Conservation (phyloP, 805 yeast genomes). For the Wickerhamiella hasegawae region DNA sequence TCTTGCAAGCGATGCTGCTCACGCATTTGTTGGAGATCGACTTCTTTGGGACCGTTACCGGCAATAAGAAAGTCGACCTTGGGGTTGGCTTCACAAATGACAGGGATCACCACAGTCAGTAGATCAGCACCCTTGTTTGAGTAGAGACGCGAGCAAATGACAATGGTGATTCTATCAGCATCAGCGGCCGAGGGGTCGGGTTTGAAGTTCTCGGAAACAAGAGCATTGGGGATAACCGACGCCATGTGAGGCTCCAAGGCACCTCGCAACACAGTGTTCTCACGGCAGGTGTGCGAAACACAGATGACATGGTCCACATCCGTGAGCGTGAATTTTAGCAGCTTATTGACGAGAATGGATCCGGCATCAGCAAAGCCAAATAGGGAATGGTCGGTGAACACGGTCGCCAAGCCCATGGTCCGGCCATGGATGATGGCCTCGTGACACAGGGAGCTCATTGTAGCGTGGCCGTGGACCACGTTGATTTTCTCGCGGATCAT, state of each 20-base stretch:
- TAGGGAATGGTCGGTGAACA: constrained; percentile 88
- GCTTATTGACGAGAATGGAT: constrained; percentile 72
- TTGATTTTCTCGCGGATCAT: constrained; percentile 73
- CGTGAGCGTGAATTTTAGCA: constrained; percentile 64
- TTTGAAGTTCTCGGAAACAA: constrained; percentile 64
- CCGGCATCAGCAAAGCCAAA: constrained; percentile 85
- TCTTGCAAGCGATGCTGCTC: constrained; percentile 77
- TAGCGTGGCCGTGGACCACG: constrained; percentile 91
- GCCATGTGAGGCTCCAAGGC: constrained; percentile 61
- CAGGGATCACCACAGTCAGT: constrained; percentile 68
- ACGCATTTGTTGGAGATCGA: constrained; percentile 89
- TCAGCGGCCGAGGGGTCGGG: constrained; percentile 17
- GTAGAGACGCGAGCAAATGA: constrained; percentile 77
- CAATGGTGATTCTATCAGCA: constrained; percentile 49
- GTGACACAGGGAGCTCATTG: constrained; percentile 70
- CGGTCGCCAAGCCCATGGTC: constrained; percentile 82
- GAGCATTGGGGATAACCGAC: constrained; percentile 93
- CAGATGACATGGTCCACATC: constrained; percentile 91
- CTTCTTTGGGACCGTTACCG: constrained; percentile 92
- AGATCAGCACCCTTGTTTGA: constrained; percentile 96
- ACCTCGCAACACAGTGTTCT: constrained; percentile 82
- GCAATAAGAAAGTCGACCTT: constrained; percentile 73
- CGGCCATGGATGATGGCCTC: constrained; percentile 86
- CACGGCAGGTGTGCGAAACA: constrained; percentile 93
- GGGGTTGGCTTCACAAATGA: constrained; percentile 47